Base-by-base conservation (phyloP, 2,329 filamentous ascomycete species). In the Fusarium vanettenii region DNA sequence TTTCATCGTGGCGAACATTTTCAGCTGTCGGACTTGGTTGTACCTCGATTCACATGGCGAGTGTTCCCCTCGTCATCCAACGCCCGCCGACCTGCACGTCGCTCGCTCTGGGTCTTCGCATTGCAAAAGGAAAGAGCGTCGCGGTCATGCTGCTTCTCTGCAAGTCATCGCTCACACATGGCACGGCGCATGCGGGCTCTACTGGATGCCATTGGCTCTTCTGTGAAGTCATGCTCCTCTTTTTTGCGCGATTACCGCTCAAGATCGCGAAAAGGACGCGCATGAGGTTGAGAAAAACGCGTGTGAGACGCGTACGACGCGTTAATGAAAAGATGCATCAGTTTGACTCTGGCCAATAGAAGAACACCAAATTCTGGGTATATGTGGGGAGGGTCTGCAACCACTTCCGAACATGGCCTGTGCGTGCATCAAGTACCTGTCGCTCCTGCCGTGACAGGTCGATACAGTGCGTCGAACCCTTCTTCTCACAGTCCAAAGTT, bases 401-500 rank as follows among this genome's bases (percentile, higher is more conserved):
- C 66, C 76, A 78, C 76, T 78, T 78, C 76, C 76, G 76, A 48
- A 25, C 6, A 8, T 78, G 76, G 67, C 66, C 73, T 52, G 71
- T 78, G 76, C 76, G 62, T 72, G 50, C 72, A 70, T 66, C 33
- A 73, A 74, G 68, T 74, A 63, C 72, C 71, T 74, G 64, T 59
- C 37, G 60, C 52, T 66, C 48, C 29, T 22, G 31, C 50, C 62
- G 60, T 64, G 72, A 60, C 55, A 59, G 16, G 50, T 37, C 16
- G 22, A 48, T 57, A 75, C 72, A 75, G 72, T 74, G 69, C 39
- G 41, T 25, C 25, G 3, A 4, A 3, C 13, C 3, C 0, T 7
- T 45, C 6, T 35, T 35, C 59, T 45, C 27, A 75, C 72, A 25
- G 64, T 39, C 37, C 41, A 39, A 41, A 35, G 18, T 52, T 33